phyloP scores from a whole-genome alignment of 164 flowering plant genomes.

The Aristolochia fimbriata region DNA sequence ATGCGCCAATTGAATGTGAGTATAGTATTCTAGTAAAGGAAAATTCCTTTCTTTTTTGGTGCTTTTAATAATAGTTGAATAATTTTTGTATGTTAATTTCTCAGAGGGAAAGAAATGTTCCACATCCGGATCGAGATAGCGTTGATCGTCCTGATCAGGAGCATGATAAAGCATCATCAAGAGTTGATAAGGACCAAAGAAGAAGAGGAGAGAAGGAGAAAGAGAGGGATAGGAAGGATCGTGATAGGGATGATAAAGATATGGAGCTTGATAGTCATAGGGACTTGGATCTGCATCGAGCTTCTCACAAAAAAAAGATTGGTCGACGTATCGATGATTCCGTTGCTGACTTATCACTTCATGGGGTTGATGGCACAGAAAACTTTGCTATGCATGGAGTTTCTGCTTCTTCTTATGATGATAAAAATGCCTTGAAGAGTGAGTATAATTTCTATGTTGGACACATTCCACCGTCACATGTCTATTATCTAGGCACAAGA shows the following conservation, averaged over 20 bases:
- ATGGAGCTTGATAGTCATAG: slow-evolving; percentile 40
- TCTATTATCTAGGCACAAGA: no score
- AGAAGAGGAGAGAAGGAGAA: slow-evolving; percentile 54
- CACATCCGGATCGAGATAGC: slow-evolving; percentile 47
- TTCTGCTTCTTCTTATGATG: slow-evolving; percentile 38
- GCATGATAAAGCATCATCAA: slow-evolving; percentile 31
- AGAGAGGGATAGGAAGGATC: slow-evolving; percentile 49
- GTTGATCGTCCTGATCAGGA: slow-evolving; percentile 52
- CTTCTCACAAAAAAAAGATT: slow-evolving; percentile 37
- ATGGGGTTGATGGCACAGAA: slow-evolving; percentile 41
- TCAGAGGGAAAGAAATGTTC: slow-evolving; percentile 56
- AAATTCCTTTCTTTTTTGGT: neutral
- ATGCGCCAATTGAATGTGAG: slow-evolving; percentile 40
- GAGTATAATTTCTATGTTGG: slow-evolving; percentile 14
- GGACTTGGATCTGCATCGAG: slow-evolving; percentile 38
- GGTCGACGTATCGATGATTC: slow-evolving; percentile 38
- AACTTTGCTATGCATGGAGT: slow-evolving; percentile 30
- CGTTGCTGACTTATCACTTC: slow-evolving; percentile 35
- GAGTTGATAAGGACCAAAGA: slow-evolving; percentile 44
- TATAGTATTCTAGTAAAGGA: slow-evolving; percentile 23
- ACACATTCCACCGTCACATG: no score
- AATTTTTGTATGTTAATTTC: neutral
- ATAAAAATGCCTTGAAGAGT: slow-evolving; percentile 47
- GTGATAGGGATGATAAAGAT: slow-evolving; percentile 47
- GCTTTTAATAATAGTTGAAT: neutral